phyloP scores from a whole-genome alignment of 805 yeast genomes.

The Candida multigemmis region DNA sequence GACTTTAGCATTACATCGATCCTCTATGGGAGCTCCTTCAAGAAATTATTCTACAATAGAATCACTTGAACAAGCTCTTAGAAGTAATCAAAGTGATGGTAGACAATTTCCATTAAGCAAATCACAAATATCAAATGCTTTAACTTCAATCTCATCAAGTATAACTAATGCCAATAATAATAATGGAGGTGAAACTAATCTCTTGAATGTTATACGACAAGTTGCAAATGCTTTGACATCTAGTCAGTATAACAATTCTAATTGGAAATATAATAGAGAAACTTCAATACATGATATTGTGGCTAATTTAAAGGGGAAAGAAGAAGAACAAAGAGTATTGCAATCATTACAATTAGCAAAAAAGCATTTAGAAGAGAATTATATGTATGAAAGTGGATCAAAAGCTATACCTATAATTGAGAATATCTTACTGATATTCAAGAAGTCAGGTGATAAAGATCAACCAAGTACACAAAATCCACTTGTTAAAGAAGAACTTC shows the following conservation, averaged over 20 bases:
- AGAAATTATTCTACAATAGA: slow-evolving; percentile 19
- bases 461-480: no score
- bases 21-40: slow-evolving; percentile 27
- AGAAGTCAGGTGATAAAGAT: slow-evolving; percentile 1
- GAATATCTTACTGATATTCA: no score
- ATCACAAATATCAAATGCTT: slow-evolving; percentile 24
- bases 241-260: slow-evolving; percentile 4
- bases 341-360: slow-evolving; percentile 23
- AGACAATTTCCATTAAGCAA: slow-evolving; percentile 6
- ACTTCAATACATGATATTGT: slow-evolving; percentile 12
- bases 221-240: slow-evolving; percentile 25
- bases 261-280: slow-evolving; percentile 6
- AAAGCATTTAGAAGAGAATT: slow-evolving; percentile 13
- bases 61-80: no score
- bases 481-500: slow-evolving; percentile 4
- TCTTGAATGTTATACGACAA: slow-evolving; percentile 27
- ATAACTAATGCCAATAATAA: slow-evolving; percentile 13
- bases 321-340: slow-evolving; percentile 14
- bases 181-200: slow-evolving; percentile 13
- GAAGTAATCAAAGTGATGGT: no score
- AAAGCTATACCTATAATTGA: slow-evolving; percentile 15
- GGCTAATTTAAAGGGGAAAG: slow-evolving; percentile 11
- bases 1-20: slow-evolving; percentile 46
- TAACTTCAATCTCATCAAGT: slow-evolving; percentile 21
- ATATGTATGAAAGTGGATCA: slow-evolving; percentile 4